Evolutionary conservation across 306 rosid species (phyloP).

Genomic region (Mucuna pruriens): DNA sequence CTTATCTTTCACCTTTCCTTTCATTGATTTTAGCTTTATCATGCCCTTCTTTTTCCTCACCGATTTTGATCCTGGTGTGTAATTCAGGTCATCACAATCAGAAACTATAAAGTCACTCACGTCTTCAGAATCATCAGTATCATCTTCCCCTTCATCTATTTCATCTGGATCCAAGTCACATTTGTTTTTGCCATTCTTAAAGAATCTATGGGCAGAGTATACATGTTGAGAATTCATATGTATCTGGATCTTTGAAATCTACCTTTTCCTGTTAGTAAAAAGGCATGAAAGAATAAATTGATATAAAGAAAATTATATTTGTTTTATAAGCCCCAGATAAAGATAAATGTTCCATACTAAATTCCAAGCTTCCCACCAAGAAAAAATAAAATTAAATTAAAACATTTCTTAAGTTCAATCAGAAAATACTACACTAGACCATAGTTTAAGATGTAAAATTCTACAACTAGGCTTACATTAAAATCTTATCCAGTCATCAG

Average conservation of each 20-base stretch:
- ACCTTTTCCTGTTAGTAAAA: slow-evolving; percentile 53
- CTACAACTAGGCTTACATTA: not conserved
- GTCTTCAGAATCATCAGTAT: slow-evolving; percentile 50
- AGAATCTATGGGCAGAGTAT: slow-evolving; percentile 38
- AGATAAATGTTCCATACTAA: slow-evolving; percentile 11
- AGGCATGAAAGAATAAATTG: slow-evolving; percentile 32
- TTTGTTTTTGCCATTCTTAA: slow-evolving; percentile 49
- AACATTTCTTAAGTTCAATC: not conserved
- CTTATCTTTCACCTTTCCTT: slow-evolving; percentile 49
- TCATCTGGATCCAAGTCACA: slow-evolving; percentile 44
- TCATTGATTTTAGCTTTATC: slow-evolving; percentile 42
- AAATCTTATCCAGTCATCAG: slow-evolving; percentile 28
- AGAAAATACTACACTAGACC: slow-evolving; percentile 5
- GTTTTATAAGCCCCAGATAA: not conserved
- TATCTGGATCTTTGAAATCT: slow-evolving; percentile 60
- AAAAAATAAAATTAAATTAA: not conserved
- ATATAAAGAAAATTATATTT: not conserved
- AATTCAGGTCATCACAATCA: slow-evolving; percentile 57
- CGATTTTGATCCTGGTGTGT: slow-evolving; percentile 36
- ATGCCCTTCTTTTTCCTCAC: slow-evolving; percentile 42
- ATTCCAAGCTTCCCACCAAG: not conserved
- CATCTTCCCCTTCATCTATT: slow-evolving; percentile 43
- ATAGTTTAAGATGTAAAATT: slow-evolving; percentile 1
- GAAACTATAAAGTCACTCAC: slow-evolving; percentile 45
- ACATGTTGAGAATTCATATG: slow-evolving; percentile 53